A percentile compares a stretch with the other conserved stretches of the same genome.
Evolutionary conservation across 2,329 filamentous ascomycete genomes (phyloP).

Genomic region (Fusarium scirpi): DNA sequence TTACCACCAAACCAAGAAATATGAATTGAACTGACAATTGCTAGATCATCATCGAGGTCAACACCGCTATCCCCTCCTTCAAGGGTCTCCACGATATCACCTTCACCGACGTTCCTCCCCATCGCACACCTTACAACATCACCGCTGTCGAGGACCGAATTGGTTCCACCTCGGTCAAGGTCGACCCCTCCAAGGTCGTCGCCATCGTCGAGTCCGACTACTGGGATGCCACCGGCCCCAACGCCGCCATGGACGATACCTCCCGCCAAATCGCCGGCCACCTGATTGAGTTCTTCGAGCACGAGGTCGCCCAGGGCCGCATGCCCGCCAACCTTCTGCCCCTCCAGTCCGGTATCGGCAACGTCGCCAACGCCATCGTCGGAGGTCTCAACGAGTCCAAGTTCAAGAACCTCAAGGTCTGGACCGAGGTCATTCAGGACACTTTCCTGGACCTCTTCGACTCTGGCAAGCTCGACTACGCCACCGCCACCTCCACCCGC

Average conservation of each 20-base stretch:
- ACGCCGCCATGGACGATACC: slow-evolving; percentile 78
- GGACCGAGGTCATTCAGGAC: slow-evolving; percentile 94
- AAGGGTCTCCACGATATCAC: slow-evolving; percentile 92
- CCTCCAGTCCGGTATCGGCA: slow-evolving; percentile 89
- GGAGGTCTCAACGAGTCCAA: slow-evolving; percentile 84
- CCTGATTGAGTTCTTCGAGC: slow-evolving; percentile 85
- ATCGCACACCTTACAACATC: slow-evolving; percentile 86
- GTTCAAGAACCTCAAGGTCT: slow-evolving; percentile 89
- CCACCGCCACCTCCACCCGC: slow-evolving; percentile 88
- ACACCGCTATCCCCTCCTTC: slow-evolving; percentile 85
- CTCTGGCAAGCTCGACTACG: slow-evolving; percentile 87
- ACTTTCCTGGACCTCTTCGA: slow-evolving; percentile 95
- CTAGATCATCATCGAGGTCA: slow-evolving; percentile 87
- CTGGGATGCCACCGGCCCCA: slow-evolving; percentile 79
- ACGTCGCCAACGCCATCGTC: slow-evolving; percentile 92
- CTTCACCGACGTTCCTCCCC: slow-evolving; percentile 85
- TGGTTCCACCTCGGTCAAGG: slow-evolving; percentile 82
- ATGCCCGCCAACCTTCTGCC: slow-evolving; percentile 82
- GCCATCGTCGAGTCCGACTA: slow-evolving; percentile 89
- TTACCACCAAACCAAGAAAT: background rate
- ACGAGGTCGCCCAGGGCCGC: slow-evolving; percentile 83
- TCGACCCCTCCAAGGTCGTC: slow-evolving; percentile 86
- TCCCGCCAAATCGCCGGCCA: slow-evolving; percentile 81
- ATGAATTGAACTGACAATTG: slow-evolving; percentile 13
- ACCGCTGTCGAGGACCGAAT: slow-evolving; percentile 89